Evolutionary conservation across 768 basidiomycete genomes (phyloP).

Genomic region (Lepiota venenata): DNA sequence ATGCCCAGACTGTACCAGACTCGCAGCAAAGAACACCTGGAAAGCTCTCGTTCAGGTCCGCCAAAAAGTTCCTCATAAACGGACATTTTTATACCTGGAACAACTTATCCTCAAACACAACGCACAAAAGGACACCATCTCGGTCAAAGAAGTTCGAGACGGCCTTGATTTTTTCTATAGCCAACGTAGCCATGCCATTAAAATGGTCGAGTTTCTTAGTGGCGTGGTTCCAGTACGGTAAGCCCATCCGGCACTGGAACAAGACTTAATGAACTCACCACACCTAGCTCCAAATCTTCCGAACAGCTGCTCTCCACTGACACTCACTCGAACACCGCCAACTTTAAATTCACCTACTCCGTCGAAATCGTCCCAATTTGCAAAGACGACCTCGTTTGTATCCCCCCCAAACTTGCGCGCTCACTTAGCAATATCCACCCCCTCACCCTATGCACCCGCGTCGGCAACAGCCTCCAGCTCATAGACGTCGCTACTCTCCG

Average conservation of each 20-base stretch:
- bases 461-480: slow-evolving; percentile 89
- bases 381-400: slow-evolving; percentile 94
- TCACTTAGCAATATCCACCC: slow-evolving; percentile 86
- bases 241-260: slow-evolving; percentile 20
- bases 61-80: slow-evolving; percentile 97
- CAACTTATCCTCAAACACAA: slow-evolving; percentile 96
- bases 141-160: slow-evolving; percentile 88
- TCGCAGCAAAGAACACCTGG: slow-evolving; percentile 99
- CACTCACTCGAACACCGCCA: slow-evolving; percentile 88
- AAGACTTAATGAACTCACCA: not conserved
- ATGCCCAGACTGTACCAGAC: slow-evolving; percentile 89
- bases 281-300: slow-evolving; percentile 77
- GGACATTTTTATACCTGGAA: slow-evolving; percentile 96
- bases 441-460: slow-evolving; percentile 82
- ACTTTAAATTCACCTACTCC: slow-evolving; percentile 97
- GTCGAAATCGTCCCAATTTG: slow-evolving; percentile 97
- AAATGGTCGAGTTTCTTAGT: slow-evolving; percentile 93
- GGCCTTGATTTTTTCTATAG: slow-evolving; percentile 98
- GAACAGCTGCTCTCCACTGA: slow-evolving; percentile 94
- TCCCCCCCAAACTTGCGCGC: slow-evolving; percentile 81
- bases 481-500: slow-evolving; percentile 88
- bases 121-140: slow-evolving; percentile 95
- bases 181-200: slow-evolving; percentile 84
- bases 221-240: slow-evolving; percentile 88
- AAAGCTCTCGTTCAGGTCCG: slow-evolving; percentile 98